phyloP scores from a whole-genome alignment of 176 grass and related monocot species.

The Miscanthus lutarioriparius region DNA sequence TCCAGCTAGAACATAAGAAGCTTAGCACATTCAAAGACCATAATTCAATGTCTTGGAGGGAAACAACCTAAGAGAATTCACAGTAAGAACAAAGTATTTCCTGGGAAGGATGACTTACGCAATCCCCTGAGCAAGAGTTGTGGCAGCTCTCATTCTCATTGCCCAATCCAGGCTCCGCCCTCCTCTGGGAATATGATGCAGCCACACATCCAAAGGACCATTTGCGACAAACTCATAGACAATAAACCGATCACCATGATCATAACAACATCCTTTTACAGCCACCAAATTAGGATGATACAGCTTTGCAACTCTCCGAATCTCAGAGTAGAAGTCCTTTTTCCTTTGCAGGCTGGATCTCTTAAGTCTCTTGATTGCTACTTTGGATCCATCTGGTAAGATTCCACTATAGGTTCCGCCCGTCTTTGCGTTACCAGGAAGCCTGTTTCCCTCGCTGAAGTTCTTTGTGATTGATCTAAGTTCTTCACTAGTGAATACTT shows the following conservation, averaged over 20 bases:
- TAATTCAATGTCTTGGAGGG: not conserved
- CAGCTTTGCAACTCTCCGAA: constrained; percentile 88
- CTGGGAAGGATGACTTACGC: constrained; percentile 64
- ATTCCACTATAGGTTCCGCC: constrained; percentile 90
- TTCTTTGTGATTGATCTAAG: constrained; percentile 94
- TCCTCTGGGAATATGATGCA: constrained; percentile 91
- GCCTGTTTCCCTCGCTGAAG: constrained; percentile 94
- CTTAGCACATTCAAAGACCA: not conserved
- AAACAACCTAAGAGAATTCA: not conserved
- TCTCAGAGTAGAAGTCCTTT: constrained; percentile 97
- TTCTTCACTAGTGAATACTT: constrained; percentile 88
- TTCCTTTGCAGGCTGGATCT: constrained; percentile 94
- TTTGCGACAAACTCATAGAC: constrained; percentile 95
- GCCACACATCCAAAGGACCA: constrained; percentile 95
- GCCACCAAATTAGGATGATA: constrained; percentile 94
- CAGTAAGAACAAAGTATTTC: constrained; percentile 1
- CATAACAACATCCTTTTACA: constrained; percentile 92
- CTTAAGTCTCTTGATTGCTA: constrained; percentile 93
- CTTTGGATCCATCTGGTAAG: constrained; percentile 79
- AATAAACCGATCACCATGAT: constrained; percentile 95
- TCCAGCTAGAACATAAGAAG: constrained; percentile 9
- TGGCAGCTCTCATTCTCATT: constrained; percentile 95
- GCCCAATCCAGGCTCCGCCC: constrained; percentile 91
- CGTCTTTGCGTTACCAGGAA: constrained; percentile 93
- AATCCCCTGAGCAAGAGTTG: constrained; percentile 95